These are phyloP conservation scores for Entomortierella chlamydospora DNA, from an alignment of 192 early-diverging fungal species.

Conservation along the genomic window DNA sequence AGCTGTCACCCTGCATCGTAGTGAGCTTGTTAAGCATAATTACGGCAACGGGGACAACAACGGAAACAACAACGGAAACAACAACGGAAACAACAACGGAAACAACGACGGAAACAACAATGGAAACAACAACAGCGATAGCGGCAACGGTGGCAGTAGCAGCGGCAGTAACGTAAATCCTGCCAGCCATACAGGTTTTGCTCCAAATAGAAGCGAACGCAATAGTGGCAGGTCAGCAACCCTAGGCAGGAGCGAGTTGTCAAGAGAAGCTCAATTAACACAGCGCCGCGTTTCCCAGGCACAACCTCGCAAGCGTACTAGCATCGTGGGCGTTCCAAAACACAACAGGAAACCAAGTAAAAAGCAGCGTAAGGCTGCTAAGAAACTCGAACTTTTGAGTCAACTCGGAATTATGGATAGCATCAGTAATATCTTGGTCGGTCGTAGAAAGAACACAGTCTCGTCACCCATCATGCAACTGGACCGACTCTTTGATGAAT, in stretches of 20 bases:
- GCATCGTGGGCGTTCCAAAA: not conserved
- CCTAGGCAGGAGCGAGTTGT: not conserved
- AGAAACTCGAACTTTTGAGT: slow-evolving; percentile 10
- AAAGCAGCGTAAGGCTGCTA: slow-evolving; percentile 27
- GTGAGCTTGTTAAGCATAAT: too few species aligned
- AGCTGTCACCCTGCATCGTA: too few species aligned
- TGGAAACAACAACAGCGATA: too few species aligned
- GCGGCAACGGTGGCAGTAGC: too few species aligned
- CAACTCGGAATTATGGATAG: slow-evolving; percentile 14
- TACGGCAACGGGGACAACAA: too few species aligned
- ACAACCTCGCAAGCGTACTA: not conserved
- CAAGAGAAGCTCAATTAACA: not conserved
- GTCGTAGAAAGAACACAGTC: slow-evolving; percentile 31
- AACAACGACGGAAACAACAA: too few species aligned
- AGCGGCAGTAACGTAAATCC: too few species aligned
- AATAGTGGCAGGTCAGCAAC: not conserved
- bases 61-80: too few species aligned
- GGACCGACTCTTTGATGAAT: slow-evolving; percentile 30
- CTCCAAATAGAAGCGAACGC: too few species aligned
- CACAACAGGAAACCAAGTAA: slow-evolving; percentile 19
- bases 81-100: too few species aligned
- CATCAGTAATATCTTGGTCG: slow-evolving; percentile 23
- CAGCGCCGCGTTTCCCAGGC: not conserved
- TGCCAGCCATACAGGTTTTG: too few species aligned
- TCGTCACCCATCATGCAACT: slow-evolving; percentile 21